Percentiles rank a stretch among this genome's conserved stretches.
These are phyloP conservation scores for Trichoderma virens DNA, from an alignment of 495 filamentous ascomycete species.

Conservation along the genomic window DNA sequence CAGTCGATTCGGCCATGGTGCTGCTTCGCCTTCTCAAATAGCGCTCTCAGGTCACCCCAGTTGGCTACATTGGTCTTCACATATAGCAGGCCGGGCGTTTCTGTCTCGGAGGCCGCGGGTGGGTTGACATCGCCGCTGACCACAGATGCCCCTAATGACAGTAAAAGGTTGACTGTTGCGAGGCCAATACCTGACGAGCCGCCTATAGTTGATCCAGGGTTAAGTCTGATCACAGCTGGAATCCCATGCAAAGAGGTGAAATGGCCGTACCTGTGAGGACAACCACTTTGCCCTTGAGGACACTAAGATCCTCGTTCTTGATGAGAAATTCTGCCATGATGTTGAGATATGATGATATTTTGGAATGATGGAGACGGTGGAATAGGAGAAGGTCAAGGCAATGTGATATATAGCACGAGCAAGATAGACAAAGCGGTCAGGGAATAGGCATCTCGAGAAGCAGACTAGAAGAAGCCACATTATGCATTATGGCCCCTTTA, in stretches of 20 bases:
- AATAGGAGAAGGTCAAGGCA: background rate
- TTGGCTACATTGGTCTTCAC: conserved; percentile 31
- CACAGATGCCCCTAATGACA: conserved; percentile 37
- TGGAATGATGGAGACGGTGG: background rate
- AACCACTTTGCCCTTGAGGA: conserved; percentile 37
- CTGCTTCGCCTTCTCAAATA: conserved; percentile 33
- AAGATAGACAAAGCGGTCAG: background rate
- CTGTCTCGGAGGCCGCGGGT: conserved; percentile 18
- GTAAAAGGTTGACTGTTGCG: conserved; percentile 37
- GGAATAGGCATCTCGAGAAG: background rate
- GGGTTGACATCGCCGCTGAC: conserved; percentile 34
- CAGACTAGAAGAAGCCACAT: background rate
- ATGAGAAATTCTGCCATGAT: conserved; percentile 27
- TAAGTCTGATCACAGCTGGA: background rate
- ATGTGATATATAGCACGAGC: background rate
- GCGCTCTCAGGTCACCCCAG: conserved; percentile 31
- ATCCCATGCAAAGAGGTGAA: background rate
- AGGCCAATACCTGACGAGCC: conserved; percentile 44
- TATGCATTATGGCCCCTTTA: background rate
- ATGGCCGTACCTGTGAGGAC: conserved; percentile 39
- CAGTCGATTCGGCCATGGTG: conserved; percentile 39
- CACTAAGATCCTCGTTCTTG: conserved; percentile 22
- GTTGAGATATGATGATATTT: background rate
- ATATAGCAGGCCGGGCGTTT: conserved; percentile 20
- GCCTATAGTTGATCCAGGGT: conserved; percentile 22